Conservation (phyloP, 2,329 filamentous ascomycete species). For the Xylaria digitata region DNA sequence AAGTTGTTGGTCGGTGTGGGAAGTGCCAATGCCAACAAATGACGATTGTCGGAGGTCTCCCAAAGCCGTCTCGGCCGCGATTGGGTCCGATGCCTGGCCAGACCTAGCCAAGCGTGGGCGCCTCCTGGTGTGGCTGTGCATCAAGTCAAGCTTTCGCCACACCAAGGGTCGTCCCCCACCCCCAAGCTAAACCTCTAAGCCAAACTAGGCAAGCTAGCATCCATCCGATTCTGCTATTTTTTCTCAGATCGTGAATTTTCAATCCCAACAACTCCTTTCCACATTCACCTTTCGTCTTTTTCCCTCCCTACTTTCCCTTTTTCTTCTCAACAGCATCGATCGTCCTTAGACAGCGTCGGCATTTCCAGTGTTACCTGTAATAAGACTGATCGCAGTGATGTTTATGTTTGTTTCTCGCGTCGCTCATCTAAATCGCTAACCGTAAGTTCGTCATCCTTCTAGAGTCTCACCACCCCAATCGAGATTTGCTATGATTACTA, state of each 20-base stretch:
- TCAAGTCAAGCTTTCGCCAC: constrained; percentile 32
- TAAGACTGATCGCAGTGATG: not conserved
- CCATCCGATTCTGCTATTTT: constrained; percentile 29
- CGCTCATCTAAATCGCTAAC: not conserved
- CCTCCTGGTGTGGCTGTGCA: constrained; percentile 35
- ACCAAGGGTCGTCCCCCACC: constrained; percentile 34
- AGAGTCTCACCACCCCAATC: constrained; percentile 6
- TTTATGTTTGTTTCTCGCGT: constrained; percentile 12
- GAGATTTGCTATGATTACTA: constrained; percentile 57
- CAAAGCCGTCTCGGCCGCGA: constrained; percentile 30
- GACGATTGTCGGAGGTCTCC: constrained; percentile 28
- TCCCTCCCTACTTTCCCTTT: not conserved
- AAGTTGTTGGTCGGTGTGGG: constrained; percentile 26
- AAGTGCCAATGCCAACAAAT: constrained; percentile 21
- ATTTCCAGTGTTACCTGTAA: not conserved
- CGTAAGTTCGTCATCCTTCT: constrained; percentile 14
- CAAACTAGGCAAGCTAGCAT: not conserved
- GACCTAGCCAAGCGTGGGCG: too few relatives aligned
- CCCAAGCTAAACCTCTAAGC: not conserved
- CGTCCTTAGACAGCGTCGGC: constrained; percentile 9
- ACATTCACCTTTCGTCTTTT: constrained; percentile 27
- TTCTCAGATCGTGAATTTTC: constrained; percentile 31
- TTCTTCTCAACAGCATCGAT: constrained; percentile 14
- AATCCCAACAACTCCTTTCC: constrained; percentile 16
- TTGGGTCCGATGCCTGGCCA: constrained; percentile 5